These are phyloP conservation scores for Spathaspora sp. DNA, from an alignment of 1,139 yeast species.

Conservation along the genomic window DNA sequence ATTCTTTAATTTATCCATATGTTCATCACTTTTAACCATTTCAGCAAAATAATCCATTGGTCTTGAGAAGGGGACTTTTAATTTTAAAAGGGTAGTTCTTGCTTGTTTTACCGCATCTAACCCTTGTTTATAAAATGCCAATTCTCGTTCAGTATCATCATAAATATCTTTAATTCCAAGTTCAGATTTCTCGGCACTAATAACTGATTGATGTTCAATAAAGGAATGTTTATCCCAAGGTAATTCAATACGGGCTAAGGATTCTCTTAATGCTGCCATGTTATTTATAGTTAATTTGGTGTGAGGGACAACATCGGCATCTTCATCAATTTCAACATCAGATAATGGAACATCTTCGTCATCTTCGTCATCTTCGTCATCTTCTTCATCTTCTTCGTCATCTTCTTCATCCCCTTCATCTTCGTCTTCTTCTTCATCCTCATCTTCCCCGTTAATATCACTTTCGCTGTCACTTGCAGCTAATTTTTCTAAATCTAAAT, in stretches of 20 bases:
- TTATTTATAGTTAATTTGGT: constrained; percentile 83
- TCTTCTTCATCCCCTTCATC: constrained; percentile 47
- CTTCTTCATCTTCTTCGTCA: constrained; percentile 45
- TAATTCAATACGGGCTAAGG: constrained; percentile 64
- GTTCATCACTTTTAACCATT: constrained; percentile 97
- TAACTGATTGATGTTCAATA: constrained; percentile 78
- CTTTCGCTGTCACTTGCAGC: constrained; percentile 53
- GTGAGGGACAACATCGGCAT: constrained; percentile 86
- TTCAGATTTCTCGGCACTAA: constrained; percentile 60
- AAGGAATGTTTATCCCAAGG: constrained; percentile 75
- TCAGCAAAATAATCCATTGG: constrained; percentile 97
- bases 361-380: constrained; percentile 40
- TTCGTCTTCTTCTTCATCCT: constrained; percentile 38
- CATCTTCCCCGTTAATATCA: constrained; percentile 42
- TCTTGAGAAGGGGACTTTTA: constrained; percentile 84
- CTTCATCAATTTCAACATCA: constrained; percentile 79
- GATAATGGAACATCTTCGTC: constrained; percentile 73
- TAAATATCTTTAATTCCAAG: constrained; percentile 79
- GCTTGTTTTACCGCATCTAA: constrained; percentile 79
- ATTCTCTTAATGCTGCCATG: constrained; percentile 65
- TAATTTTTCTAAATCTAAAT: constrained; percentile 52
- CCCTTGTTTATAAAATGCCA: constrained; percentile 85
- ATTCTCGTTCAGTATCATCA: constrained; percentile 83
- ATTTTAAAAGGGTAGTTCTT: constrained; percentile 59
- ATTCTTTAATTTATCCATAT: constrained; percentile 89